A percentile compares a stretch with the other conserved stretches of the same genome.
Conservation (phyloP, 1,139 yeast species). For the Sugiyamaella neomexicana region DNA sequence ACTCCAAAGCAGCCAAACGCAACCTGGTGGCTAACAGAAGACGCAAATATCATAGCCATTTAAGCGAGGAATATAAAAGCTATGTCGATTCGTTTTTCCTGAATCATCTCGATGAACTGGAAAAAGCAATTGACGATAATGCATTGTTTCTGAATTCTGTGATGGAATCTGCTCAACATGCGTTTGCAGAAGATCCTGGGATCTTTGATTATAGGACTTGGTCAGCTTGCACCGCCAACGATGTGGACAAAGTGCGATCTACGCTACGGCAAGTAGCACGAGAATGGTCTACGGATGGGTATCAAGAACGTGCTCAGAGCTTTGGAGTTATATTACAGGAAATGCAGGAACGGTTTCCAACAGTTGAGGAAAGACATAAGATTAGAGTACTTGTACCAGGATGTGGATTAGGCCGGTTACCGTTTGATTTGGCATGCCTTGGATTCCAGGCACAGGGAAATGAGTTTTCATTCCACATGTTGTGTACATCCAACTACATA, state of each 20-base stretch:
- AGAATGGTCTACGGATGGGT: conserved; percentile 75
- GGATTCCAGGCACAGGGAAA: conserved; percentile 85
- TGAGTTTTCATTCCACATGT: conserved; percentile 81
- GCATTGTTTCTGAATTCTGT: conserved; percentile 48
- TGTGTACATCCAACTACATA: conserved; percentile 63
- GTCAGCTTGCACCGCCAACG: conserved; percentile 48
- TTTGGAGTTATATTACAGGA: conserved; percentile 51
- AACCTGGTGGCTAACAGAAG: conserved; percentile 33
- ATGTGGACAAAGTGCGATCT: conserved; percentile 62
- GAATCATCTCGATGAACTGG: conserved; percentile 48
- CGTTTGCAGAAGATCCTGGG: conserved; percentile 47
- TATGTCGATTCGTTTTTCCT: conserved; percentile 25
- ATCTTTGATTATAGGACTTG: conserved; percentile 45
- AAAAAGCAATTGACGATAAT: conserved; percentile 52
- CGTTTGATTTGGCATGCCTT: conserved; percentile 63
- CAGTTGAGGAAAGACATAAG: conserved; percentile 28
- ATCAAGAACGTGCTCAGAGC: conserved; percentile 50
- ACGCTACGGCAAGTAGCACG: conserved; percentile 64
- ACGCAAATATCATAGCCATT: conserved; percentile 23
- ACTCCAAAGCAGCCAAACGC: conserved; percentile 28
- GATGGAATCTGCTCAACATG: conserved; percentile 49
- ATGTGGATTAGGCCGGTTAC: conserved; percentile 76
- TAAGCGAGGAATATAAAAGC: conserved; percentile 23
- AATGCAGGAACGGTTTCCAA: conserved; percentile 49
- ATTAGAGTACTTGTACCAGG: conserved; percentile 72